Evolutionary conservation across 2,329 filamentous ascomycete genomes (phyloP), one percentile per base, ranked within the genome.

Genomic region (Pestalotiopsis sp.): DNA sequence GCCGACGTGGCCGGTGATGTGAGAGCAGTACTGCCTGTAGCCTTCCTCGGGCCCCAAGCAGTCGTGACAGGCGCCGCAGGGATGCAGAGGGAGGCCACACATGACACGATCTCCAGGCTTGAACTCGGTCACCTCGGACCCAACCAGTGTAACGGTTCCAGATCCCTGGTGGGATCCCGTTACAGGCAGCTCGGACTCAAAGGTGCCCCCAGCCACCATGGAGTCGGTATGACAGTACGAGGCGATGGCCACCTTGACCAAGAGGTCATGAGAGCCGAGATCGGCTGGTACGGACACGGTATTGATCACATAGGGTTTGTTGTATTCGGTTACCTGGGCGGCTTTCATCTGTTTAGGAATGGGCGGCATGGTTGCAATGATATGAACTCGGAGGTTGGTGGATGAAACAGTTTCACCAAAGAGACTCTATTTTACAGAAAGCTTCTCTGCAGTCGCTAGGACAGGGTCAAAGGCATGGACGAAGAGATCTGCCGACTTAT

Each of bases 191-290:
- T 76, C 67, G 0, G 82, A 81, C 6, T 75, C 77, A 75, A 90
- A 85, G 61, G 82, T 76, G 62, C 88, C 88, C 2, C 80, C 73
- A 6, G 74, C 72, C 4, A 89, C 86, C 85, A 90, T 88, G 70
- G 78, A 77, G 78, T 91, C 89, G 0, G 89, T 90, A 79, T 91
- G 89, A 79, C 89, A 91, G 74, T 89, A 84, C 1, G 86, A 89
- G 11, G 86, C 88, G 17, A 87, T 87, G 67, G 86, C 87, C 65
- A 89, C 81, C 76, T 88, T 89, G 73, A 91, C 81, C 45, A 90
- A 83, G n/a, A 91, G 79, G 71, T 90, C 88, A 71, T 86, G 73
- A 0, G 84, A 81, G 4, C 78, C 76, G 17, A 89, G 83, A 17
- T 76, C 68, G 9, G 77, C 75, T 6, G 87, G 87, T 1, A 85